Evolutionary conservation across 2,329 filamentous ascomycete species (phyloP).

Genomic region (Hymenoscyphus fraxineus): DNA sequence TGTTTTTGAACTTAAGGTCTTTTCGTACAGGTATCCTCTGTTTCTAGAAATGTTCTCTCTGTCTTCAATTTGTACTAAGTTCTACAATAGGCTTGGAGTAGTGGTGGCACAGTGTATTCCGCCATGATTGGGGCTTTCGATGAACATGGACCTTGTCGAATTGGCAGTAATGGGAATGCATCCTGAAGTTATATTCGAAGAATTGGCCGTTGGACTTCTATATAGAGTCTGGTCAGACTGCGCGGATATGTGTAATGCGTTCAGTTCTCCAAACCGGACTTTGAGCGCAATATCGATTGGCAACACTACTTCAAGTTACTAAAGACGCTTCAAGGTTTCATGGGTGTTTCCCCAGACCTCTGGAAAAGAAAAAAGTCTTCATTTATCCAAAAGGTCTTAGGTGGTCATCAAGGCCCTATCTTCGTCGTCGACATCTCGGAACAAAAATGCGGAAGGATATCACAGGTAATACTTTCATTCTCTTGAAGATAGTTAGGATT

Average conservation of each 20-base stretch:
- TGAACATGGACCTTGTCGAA: slow-evolving; percentile 50
- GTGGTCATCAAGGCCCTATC: slow-evolving; percentile 55
- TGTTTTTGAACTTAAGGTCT: not conserved
- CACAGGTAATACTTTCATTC: slow-evolving; percentile 43
- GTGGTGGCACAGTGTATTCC: slow-evolving; percentile 61
- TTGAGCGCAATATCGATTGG: slow-evolving; percentile 50
- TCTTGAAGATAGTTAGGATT: slow-evolving; percentile 48
- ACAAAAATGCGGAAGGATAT: slow-evolving; percentile 56
- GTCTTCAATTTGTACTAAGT: not conserved
- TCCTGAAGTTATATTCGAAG: slow-evolving; percentile 14
- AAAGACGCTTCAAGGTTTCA: slow-evolving; percentile 59
- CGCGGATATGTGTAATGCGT: slow-evolving; percentile 51
- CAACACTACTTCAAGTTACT: slow-evolving; percentile 54
- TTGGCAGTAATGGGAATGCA: slow-evolving; percentile 39
- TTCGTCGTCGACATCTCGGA: slow-evolving; percentile 56
- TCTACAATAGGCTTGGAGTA: slow-evolving; percentile 50
- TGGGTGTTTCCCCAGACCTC: no score
- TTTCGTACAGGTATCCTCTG: no score
- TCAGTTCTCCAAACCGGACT: slow-evolving; percentile 47
- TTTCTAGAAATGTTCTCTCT: no score
- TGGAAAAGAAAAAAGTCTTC: slow-evolving; percentile 41
- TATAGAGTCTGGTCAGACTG: slow-evolving; percentile 48
- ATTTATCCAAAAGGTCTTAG: slow-evolving; percentile 56
- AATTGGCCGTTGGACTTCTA: slow-evolving; percentile 42
- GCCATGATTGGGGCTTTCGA: slow-evolving; percentile 61